phyloP scores from a whole-genome alignment of 1,284 basidiomycete species.

The Thecaphora thlaspeos region DNA sequence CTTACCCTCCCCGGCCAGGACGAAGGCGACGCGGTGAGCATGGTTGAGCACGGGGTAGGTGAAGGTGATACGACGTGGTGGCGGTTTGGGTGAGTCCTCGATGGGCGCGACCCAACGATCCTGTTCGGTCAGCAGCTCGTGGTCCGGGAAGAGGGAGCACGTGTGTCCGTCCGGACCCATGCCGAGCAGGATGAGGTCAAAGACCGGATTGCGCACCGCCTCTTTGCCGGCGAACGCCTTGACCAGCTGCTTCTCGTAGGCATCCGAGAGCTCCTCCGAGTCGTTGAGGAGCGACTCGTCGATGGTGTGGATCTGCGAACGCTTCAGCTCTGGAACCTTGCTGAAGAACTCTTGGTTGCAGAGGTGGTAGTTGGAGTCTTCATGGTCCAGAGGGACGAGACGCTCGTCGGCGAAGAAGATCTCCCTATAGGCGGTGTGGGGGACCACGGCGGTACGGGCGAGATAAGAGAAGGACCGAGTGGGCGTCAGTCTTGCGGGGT shows the following conservation, averaged over 20 bases:
- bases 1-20: conserved; percentile 80
- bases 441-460: too few relatives aligned
- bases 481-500: too few relatives aligned
- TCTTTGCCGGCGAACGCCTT: conserved; percentile 67
- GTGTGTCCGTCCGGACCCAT: conserved; percentile 80
- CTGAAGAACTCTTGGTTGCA: conserved; percentile 76
- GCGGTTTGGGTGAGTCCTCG: conserved; percentile 90
- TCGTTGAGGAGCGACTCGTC: conserved; percentile 68
- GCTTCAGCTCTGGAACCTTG: conserved; percentile 74
- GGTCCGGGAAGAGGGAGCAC: conserved; percentile 89
- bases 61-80: conserved; percentile 71
- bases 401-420: conserved; percentile 98
- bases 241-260: conserved; percentile 89
- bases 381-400: conserved; percentile 84
- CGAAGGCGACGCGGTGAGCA: conserved; percentile 79
- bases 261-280: conserved; percentile 78
- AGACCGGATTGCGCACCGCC: conserved; percentile 54
- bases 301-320: conserved; percentile 79
- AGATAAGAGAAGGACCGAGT: background rate
- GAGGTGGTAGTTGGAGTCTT: conserved; percentile 85
- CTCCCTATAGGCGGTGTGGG: too few relatives aligned
- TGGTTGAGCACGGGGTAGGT: conserved; percentile 58
- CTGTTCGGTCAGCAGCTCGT: conserved; percentile 77
- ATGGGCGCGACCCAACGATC: conserved; percentile 93
- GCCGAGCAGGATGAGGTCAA: conserved; percentile 57